Evolutionary conservation across 2,329 filamentous ascomycete species (phyloP).

Genomic region (Aspergillus versicolor): DNA sequence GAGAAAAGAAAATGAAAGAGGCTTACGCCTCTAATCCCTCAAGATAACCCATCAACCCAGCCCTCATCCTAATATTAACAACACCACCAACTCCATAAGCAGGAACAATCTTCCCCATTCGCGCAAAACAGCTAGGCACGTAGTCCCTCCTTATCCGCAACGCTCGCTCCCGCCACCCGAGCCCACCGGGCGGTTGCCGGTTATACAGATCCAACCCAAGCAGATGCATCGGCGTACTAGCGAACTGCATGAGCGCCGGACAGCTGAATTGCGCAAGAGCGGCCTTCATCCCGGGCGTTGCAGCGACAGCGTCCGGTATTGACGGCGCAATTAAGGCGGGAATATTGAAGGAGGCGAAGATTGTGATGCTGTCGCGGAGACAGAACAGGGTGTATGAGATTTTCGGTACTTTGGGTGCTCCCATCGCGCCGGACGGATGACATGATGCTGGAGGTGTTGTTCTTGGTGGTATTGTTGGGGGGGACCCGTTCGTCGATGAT

Average conservation of each 20-base stretch:
- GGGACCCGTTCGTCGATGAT: not conserved
- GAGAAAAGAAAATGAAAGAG: not conserved
- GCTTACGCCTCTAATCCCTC: conserved; percentile 29
- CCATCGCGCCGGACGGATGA: conserved; percentile 22
- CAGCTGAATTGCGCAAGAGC: conserved; percentile 75
- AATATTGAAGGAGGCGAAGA: conserved; percentile 90
- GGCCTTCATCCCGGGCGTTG: conserved; percentile 49
- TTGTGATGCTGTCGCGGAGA: conserved; percentile 78
- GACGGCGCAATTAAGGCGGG: conserved; percentile 73
- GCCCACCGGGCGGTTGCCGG: conserved; percentile 48
- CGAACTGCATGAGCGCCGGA: conserved; percentile 74
- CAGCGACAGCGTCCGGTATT: conserved; percentile 56
- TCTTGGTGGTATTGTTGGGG: conserved; percentile 4
- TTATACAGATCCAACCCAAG: conserved; percentile 87
- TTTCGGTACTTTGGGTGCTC: conserved; percentile 56
- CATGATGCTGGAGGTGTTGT: conserved; percentile 17
- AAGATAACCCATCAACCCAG: conserved; percentile 63
- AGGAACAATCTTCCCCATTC: conserved; percentile 81
- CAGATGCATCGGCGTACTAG: conserved; percentile 81
- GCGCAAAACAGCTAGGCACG: conserved; percentile 68
- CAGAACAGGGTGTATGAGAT: conserved; percentile 78
- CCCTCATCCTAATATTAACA: conserved; percentile 72
- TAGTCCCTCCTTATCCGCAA: conserved; percentile 71
- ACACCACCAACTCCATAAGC: conserved; percentile 88
- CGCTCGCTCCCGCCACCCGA: conserved; percentile 61